Base-by-base conservation (phyloP, 1,284 basidiomycete genomes). In the Chalciporus piperatoides region DNA sequence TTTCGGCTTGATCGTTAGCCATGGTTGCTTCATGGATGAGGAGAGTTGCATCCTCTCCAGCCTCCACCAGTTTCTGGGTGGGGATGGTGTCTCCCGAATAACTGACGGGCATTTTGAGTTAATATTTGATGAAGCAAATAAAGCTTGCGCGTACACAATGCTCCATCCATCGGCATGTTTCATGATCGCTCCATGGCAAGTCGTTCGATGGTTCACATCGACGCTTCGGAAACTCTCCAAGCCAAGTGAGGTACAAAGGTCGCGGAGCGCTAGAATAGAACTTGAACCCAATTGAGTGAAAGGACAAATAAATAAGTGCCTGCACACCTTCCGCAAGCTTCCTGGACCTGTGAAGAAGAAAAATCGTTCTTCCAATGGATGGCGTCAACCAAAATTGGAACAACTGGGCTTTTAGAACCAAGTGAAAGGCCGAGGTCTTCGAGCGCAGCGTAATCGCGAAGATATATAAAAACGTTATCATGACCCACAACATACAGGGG, bases 21-120 rank as follows among this genome's bases (percentile, higher is more conserved):
- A 97, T 85, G 2, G 93, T 93, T 0, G 95, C 92, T 68, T 98
- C 95, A 64, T 98, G 95, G 39, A 98, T 94, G 30, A 98, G 75
- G 6, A 98, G 67, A 0, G 91, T 92, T 0, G 89, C 85, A 46
- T 76, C 72, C 43, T 75, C 61, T 0, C 89, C 93, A 0, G 82
- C 84, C 35, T 75, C 65, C 21, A 86, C 80, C 4, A 98, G 75
- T 17, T 74, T 75, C 3, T 84, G 70, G 15, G 83, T 82, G 0
- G 94, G 94, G 65, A 81, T 79, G 0, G 95, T 97, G 65, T 98
- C 95, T 4, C 87, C 95, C 4, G 94, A 97, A 59, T 80, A 86
- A 47, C 86, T 85, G 56, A 42, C 12, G 11, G 27, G 7, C 35
- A 9, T 46, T 38, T 25, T 52, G 23, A 48, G 28, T 17, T 53